These are phyloP conservation scores for Apiospora malaysiana DNA, from an alignment of 2,329 filamentous ascomycete species.

Conservation along the genomic window DNA sequence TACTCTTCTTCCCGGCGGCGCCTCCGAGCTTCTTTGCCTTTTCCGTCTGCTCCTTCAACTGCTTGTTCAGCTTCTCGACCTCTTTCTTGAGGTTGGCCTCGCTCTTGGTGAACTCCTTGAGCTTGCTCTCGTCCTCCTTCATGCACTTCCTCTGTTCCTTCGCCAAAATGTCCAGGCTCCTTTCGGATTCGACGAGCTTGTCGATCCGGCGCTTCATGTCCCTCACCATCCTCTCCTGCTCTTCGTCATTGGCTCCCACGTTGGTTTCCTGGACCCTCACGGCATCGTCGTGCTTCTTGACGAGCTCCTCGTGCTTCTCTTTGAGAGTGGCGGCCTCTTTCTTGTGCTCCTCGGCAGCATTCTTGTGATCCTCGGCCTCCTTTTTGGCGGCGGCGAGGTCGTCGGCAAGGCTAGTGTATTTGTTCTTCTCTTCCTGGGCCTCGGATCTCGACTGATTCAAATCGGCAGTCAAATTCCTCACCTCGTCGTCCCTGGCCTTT, in stretches of 20 bases:
- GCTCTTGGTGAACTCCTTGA: background rate
- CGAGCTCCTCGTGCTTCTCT: constrained; percentile 1
- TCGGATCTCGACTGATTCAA: background rate
- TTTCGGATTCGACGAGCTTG: background rate
- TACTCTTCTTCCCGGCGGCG: background rate
- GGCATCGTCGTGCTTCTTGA: background rate
- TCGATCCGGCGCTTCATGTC: background rate
- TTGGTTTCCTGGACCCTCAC: background rate
- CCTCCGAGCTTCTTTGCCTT: background rate
- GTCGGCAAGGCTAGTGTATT: background rate
- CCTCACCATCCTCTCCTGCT: background rate
- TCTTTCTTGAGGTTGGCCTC: background rate
- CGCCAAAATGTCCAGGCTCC: background rate
- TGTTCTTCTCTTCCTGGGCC: background rate
- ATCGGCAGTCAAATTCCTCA: no score
- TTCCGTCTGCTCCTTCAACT: background rate
- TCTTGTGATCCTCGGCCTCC: background rate
- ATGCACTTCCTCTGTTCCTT: background rate
- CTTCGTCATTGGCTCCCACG: background rate
- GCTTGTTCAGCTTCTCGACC: background rate
- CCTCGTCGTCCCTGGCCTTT: fast-evolving
- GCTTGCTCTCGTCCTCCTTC: background rate
- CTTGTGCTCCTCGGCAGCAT: background rate
- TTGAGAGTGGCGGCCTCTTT: background rate
- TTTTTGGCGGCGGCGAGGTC: background rate